Conservation (phyloP, 495 filamentous ascomycete genomes). For the Penicillium subrubescens region DNA sequence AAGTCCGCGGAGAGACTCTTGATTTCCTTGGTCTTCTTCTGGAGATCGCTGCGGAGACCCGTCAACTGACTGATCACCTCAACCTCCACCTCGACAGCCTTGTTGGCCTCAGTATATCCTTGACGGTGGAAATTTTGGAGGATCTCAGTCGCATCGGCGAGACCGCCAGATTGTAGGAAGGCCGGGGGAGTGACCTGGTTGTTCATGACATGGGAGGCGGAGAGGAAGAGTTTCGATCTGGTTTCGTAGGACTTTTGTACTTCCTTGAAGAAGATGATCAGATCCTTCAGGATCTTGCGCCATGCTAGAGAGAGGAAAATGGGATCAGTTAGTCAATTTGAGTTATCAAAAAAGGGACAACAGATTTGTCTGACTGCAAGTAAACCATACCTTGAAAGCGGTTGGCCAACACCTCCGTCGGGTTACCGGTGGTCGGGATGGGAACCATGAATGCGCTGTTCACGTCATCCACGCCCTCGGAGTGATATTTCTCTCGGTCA, state of each 20-base stretch:
- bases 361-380: not conserved
- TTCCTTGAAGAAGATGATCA: conserved; percentile 93
- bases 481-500: conserved; percentile 55
- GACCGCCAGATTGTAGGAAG: conserved; percentile 77
- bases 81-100: conserved; percentile 84
- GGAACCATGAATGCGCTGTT: conserved; percentile 88
- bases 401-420: conserved; percentile 86
- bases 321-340: conserved; percentile 18
- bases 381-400: conserved; percentile 78
- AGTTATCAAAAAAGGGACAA: not conserved
- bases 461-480: conserved; percentile 64
- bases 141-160: conserved; percentile 82
- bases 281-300: conserved; percentile 92
- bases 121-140: conserved; percentile 81
- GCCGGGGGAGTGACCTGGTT: conserved; percentile 70
- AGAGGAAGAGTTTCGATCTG: conserved; percentile 77
- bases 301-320: conserved; percentile 63
- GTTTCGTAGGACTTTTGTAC: conserved; percentile 88
- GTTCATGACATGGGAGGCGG: conserved; percentile 80
- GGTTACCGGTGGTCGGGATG: conserved; percentile 81
- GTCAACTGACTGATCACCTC: conserved; percentile 88
- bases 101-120: conserved; percentile 78
- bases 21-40: conserved; percentile 97
- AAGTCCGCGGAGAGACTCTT: conserved; percentile 90
- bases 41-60: conserved; percentile 82